These are phyloP conservation scores for Hirschfeldia incana DNA, from an alignment of 345 rosid species.

Conservation along the genomic window DNA sequence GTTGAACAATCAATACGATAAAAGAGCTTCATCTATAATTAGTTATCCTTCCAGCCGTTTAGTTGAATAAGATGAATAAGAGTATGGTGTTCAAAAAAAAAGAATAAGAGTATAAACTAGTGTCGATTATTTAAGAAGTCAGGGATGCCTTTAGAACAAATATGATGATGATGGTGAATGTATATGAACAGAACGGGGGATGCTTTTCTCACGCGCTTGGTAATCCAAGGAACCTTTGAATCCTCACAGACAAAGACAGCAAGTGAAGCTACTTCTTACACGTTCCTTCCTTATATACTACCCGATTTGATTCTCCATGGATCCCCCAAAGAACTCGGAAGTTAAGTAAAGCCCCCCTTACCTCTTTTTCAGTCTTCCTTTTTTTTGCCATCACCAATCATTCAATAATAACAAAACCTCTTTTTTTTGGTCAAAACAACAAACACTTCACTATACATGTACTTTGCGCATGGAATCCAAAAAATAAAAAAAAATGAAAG, in stretches of 20 bases:
- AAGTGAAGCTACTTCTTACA: constrained; percentile 39
- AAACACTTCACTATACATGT: not conserved
- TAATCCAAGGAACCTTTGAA: constrained; percentile 11
- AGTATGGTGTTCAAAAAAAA: no score
- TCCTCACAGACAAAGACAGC: constrained; percentile 27
- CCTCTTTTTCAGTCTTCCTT: not conserved
- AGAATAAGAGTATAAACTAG: not conserved
- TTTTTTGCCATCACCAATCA: constrained; percentile 7
- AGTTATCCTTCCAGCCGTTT: not conserved
- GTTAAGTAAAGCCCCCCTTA: not conserved
- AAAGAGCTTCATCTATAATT: no score
- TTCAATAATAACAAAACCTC: not conserved
- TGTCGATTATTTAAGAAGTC: not conserved
- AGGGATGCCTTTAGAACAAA: not conserved
- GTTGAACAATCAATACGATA: no score
- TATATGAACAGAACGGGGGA: not conserved
- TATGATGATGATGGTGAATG: not conserved
- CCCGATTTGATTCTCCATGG: not conserved
- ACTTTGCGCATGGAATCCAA: not conserved
- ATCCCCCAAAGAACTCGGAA: constrained; percentile 34
- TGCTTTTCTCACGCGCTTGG: not conserved
- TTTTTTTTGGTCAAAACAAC: no score
- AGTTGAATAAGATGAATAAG: not conserved
- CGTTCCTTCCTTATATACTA: constrained; percentile 8
- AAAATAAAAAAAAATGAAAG: not conserved